Conservation (phyloP, 73 alveolate species). For the Blepharisma stoltei region DNA sequence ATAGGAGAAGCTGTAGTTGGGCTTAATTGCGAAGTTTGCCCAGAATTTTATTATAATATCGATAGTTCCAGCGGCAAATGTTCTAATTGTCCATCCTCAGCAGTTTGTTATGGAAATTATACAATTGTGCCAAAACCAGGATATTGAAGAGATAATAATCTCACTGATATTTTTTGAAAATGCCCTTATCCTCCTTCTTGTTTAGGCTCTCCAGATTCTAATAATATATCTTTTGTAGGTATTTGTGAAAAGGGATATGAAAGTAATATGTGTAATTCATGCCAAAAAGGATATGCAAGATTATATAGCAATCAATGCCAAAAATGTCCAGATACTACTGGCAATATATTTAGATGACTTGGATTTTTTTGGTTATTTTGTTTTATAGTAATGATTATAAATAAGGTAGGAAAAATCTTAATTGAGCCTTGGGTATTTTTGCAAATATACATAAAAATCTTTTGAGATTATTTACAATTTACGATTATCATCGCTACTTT, state of each 20-base stretch:
- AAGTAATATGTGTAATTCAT: neutral
- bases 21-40: too few species aligned
- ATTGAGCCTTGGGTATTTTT: too few species aligned
- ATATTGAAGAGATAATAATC: neutral
- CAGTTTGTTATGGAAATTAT: neutral
- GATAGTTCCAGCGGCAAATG: too few species aligned
- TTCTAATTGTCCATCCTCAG: neutral
- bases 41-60: too few species aligned
- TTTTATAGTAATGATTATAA: neutral
- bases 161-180: neutral
- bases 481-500: neutral
- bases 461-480: neutral
- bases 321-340: neutral
- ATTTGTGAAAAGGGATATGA: neutral
- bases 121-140: neutral
- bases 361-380: neutral
- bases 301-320: neutral
- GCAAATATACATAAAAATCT: neutral
- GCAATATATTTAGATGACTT: neutral
- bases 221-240: neutral
- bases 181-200: too few species aligned
- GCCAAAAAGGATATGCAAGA: neutral
- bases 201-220: neutral
- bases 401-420: neutral
- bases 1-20: too few species aligned